phyloP scores from a whole-genome alignment of 257 asterid species.

The Schizonepeta tenuifolia region DNA sequence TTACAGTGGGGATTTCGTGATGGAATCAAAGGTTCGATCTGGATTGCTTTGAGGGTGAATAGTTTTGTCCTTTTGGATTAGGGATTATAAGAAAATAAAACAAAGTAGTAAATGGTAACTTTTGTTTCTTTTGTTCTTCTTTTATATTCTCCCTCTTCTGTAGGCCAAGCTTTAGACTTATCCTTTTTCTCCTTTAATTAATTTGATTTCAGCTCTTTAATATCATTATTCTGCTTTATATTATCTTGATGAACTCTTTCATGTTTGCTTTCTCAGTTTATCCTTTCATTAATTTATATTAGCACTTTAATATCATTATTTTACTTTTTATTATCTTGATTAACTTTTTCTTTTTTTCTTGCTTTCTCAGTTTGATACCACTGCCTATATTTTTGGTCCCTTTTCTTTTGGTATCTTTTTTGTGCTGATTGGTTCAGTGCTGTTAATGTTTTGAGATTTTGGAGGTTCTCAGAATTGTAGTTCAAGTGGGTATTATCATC shows the following conservation, averaged over 20 bases:
- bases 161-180: conserved; percentile 32
- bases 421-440: conserved; percentile 24
- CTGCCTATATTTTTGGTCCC: conserved; percentile 22
- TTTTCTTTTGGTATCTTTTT: conserved; percentile 28
- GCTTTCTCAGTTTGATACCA: conserved; percentile 30
- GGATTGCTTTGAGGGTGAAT: conserved; percentile 39
- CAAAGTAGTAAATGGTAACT: conserved; percentile 41
- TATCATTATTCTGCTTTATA: conserved; percentile 35
- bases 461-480: neutral
- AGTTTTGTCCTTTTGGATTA: conserved; percentile 42
- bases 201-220: conserved; percentile 35
- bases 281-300: conserved; percentile 36
- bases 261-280: conserved; percentile 38
- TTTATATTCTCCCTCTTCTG: conserved; percentile 37
- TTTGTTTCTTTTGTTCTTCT: conserved; percentile 45
- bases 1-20: conserved; percentile 27
- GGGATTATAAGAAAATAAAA: conserved; percentile 38
- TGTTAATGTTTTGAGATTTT: neutral
- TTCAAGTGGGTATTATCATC: conserved; percentile 8
- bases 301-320: conserved; percentile 33
- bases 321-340: conserved; percentile 41
- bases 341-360: conserved; percentile 46
- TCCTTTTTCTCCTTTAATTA: conserved; percentile 35
- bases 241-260: conserved; percentile 42
- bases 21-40: conserved; percentile 56